Evolutionary conservation across 2,329 filamentous ascomycete genomes (phyloP), one percentile per base, ranked within the genome.

Genomic region (Xylariaceae sp.): DNA sequence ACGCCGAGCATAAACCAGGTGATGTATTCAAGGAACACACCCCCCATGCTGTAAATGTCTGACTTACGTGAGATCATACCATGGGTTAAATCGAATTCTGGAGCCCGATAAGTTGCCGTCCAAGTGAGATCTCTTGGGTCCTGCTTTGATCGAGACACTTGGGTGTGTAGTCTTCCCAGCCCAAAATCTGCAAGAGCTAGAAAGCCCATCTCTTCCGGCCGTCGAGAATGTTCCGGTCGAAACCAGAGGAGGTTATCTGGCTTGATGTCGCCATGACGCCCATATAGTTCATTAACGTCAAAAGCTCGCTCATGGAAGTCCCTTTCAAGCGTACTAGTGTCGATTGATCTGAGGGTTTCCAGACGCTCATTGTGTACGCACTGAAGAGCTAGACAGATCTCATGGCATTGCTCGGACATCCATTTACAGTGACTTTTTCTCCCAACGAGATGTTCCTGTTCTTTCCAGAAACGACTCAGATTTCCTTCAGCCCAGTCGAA

Each of bases 11-110:
- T 2, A 7, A 71, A 58, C 71, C 72, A 76, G 0, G 71, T 74
- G n/a, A 69, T 56, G 4, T 73, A 69, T 49, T 76, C 74, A 1
- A 76, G 57, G 21, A 67, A 72, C 0, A 75, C 56, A 42, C 73
- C 76, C 0, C 72, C 73, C 3, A 75, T 61, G 23, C 67, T 71
- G 65, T 70, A 74, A 0, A 74, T 70, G 44, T 77, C 74, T 20
- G 73, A 73, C 1, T 56, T 59, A 4, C 73, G 69, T 18, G 70
- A 75, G 1, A 75, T 69, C 4, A 45, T 49, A 1, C 60, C 62
- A 4, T 47, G 44, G 0, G 48, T 18, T 0, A 73, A 18, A 4
- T 70, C 67, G 23, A 69, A 68, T 20, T 78, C 76, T 5, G 76
- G 76, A 0, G 75, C 72, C n/a, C 67, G 68, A 21, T 77, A 78